phyloP scores from a whole-genome alignment of 305 asterid genomes.

The Fraxinus angustifolia region DNA sequence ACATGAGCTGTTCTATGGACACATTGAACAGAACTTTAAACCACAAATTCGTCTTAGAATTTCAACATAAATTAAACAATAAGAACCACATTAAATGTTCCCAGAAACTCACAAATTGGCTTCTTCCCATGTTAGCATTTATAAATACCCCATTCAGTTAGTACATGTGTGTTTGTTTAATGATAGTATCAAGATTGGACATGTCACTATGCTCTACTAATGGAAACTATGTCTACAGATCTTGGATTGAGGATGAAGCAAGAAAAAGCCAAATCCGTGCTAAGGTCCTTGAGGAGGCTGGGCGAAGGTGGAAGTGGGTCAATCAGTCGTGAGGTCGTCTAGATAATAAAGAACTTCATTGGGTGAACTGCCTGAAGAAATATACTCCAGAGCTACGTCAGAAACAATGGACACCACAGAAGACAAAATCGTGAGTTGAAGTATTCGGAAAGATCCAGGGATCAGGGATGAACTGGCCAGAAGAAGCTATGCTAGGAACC shows the following conservation, averaged over 20 bases:
- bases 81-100: not conserved
- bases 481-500: not conserved
- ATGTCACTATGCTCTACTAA: not conserved
- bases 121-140: not conserved
- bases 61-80: not conserved
- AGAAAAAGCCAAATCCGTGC: slow-evolving; percentile 73
- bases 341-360: not conserved
- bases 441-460: not conserved
- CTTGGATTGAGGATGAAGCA: slow-evolving; percentile 93
- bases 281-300: slow-evolving; percentile 72
- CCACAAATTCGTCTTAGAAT: not conserved
- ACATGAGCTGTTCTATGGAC: not conserved
- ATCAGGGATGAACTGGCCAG: not conserved
- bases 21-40: not conserved
- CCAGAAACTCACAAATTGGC: not conserved
- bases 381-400: not conserved
- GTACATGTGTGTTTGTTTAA: slow-evolving; percentile 2
- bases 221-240: slow-evolving; percentile 39
- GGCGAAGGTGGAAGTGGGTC: slow-evolving; percentile 92
- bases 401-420: not conserved
- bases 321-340: slow-evolving; percentile 28
- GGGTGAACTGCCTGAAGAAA: slow-evolving; percentile 9
- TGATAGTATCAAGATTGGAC: not conserved
- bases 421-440: not conserved
- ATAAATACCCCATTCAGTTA: not conserved